Conservation (phyloP, 805 yeast species). For the Suhomyces emberorum region DNA sequence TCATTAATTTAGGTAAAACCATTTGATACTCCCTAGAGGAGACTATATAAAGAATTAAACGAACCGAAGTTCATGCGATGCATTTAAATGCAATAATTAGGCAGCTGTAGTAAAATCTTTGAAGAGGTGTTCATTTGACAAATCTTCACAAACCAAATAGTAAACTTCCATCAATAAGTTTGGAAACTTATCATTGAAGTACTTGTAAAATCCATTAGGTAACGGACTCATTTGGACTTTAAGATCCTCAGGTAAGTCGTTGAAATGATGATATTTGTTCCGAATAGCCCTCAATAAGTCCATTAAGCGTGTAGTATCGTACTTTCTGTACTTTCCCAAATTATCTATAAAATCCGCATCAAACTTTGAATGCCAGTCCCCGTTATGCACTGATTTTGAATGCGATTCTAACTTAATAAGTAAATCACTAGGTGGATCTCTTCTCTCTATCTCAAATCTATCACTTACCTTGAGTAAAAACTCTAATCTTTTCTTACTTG, state of each 20-base stretch:
- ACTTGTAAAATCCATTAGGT: slow-evolving; percentile 80
- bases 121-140: slow-evolving; percentile 64
- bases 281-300: slow-evolving; percentile 86
- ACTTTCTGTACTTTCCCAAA: slow-evolving; percentile 87
- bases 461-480: slow-evolving; percentile 87
- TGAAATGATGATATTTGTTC: slow-evolving; percentile 91
- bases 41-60: neutral
- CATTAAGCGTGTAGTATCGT: slow-evolving; percentile 72
- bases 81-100: neutral
- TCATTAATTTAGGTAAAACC: no score
- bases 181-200: slow-evolving; percentile 77
- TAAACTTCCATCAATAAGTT: slow-evolving; percentile 72
- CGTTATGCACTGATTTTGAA: slow-evolving; percentile 51
- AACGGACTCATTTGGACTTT: slow-evolving; percentile 67
- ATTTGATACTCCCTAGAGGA: neutral
- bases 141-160: slow-evolving; percentile 51
- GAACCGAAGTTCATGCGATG: neutral
- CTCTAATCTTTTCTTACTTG: slow-evolving; percentile 65
- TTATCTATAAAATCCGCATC: slow-evolving; percentile 75
- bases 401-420: slow-evolving; percentile 52
- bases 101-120: slow-evolving; percentile 23
- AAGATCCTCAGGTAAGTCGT: slow-evolving; percentile 75
- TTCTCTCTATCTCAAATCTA: slow-evolving; percentile 77
- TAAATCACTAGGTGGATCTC: slow-evolving; percentile 73
- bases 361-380: slow-evolving; percentile 76